Percentiles rank a stretch among this genome's conserved stretches.
These are phyloP conservation scores for Whalleya microplaca DNA, from an alignment of 2,329 filamentous ascomycete genomes.

Conservation along the genomic window DNA sequence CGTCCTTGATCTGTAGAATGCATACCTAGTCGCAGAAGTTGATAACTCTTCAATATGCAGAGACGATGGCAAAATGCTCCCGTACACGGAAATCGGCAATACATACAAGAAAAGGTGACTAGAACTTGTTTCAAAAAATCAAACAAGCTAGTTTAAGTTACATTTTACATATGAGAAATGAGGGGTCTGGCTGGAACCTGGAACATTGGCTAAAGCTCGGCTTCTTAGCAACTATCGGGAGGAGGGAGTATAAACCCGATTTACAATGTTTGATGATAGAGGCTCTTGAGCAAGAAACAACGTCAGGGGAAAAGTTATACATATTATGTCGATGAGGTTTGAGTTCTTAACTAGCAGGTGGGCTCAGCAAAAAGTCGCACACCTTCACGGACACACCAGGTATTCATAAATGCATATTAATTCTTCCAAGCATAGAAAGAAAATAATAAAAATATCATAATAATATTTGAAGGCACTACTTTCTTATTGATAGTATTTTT, in stretches of 20 bases:
- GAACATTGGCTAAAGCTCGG: background rate
- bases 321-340: background rate
- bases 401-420: no score
- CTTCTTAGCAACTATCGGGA: background rate
- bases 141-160: conserved; percentile 10
- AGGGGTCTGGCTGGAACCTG: conserved; percentile 6
- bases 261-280: background rate
- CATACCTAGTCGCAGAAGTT: background rate
- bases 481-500: no score
- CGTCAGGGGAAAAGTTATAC: background rate
- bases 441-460: no score
- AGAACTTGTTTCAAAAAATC: conserved; percentile 6
- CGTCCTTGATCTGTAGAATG: background rate
- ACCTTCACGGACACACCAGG: no score
- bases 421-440: no score
- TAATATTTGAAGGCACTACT: no score
- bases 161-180: conserved; percentile 4
- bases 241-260: background rate
- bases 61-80: no score
- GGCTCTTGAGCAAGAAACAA: background rate
- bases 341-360: no score
- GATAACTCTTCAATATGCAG: no score
- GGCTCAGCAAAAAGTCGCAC: no score
- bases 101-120: background rate
- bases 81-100: background rate